These are phyloP conservation scores for Candida ulmi DNA, from an alignment of 805 yeast genomes.

Conservation along the genomic window DNA sequence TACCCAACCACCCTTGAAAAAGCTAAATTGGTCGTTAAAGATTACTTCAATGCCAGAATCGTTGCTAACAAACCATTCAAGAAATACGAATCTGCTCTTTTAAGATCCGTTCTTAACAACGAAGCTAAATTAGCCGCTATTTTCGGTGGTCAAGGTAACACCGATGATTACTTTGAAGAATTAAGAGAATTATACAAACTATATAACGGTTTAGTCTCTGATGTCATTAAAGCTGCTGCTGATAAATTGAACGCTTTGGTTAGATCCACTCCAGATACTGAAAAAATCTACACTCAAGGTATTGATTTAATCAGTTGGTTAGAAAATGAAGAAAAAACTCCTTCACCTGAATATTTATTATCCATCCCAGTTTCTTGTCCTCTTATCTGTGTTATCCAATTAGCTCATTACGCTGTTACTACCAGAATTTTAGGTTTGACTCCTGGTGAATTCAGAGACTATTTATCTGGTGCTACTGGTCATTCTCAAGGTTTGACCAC, in stretches of 20 bases:
- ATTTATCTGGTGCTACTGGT: constrained; percentile 75
- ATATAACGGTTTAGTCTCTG: constrained; percentile 70
- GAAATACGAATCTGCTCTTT: constrained; percentile 51
- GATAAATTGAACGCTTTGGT: constrained; percentile 62
- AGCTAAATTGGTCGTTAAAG: constrained; percentile 67
- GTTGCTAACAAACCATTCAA: constrained; percentile 44
- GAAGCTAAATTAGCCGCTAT: constrained; percentile 71
- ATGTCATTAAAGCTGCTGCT: constrained; percentile 67
- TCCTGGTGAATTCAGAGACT: constrained; percentile 80
- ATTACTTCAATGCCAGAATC: constrained; percentile 63
- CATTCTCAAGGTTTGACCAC: constrained; percentile 91
- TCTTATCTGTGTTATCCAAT: constrained; percentile 92
- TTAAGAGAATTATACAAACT: constrained; percentile 76
- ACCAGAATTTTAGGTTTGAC: constrained; percentile 77
- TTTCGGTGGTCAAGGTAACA: constrained; percentile 99
- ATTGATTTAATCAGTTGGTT: constrained; percentile 88
- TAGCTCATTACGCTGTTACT: constrained; percentile 87
- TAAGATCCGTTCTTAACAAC: constrained; percentile 53
- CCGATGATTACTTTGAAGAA: constrained; percentile 96
- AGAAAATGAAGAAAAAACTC: constrained; percentile 76
- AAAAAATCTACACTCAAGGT: constrained; percentile 90
- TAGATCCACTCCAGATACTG: constrained; percentile 67
- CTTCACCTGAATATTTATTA: constrained; percentile 81
- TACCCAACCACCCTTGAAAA: constrained; percentile 66
- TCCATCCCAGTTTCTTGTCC: constrained; percentile 96